Evolutionary conservation across 257 asterid genomes (phyloP).

Genomic region (Nemophila menziesii): DNA sequence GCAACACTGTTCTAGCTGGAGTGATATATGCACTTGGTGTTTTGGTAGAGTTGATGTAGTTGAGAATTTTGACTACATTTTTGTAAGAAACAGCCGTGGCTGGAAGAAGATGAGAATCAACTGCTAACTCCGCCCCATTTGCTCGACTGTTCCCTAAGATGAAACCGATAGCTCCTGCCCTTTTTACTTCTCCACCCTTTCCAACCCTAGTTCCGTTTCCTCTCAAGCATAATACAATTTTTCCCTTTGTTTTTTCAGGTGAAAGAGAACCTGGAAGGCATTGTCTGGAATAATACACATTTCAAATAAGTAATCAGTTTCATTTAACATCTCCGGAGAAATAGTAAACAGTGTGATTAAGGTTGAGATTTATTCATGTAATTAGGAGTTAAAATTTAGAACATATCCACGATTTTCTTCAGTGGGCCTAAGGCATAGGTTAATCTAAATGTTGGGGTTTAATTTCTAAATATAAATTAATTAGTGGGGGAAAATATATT

Average conservation of each 20-base stretch:
- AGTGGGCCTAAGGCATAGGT: no score
- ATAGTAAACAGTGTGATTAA: no score
- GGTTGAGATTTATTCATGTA: no score
- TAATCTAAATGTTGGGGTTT: no score
- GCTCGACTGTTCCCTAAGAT: conserved; percentile 50
- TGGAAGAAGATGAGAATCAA: conserved; percentile 38
- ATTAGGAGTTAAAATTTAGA: no score
- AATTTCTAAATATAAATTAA: no score
- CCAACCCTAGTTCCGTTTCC: conserved; percentile 70
- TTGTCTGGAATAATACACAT: conserved; percentile 33
- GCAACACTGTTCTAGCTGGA: conserved; percentile 18
- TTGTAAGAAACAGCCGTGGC: conserved; percentile 26
- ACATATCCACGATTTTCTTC: no score
- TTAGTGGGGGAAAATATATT: no score
- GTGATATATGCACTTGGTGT: conserved; percentile 19
- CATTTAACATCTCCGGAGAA: neutral
- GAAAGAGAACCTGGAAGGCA: conserved; percentile 72
- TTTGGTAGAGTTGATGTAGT: conserved; percentile 21
- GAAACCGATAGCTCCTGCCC: conserved; percentile 77
- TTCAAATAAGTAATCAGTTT: neutral
- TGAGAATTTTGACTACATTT: conserved; percentile 15
- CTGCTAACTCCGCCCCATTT: conserved; percentile 30
- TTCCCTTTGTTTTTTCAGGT: conserved; percentile 57
- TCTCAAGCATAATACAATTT: conserved; percentile 64
- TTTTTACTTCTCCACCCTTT: conserved; percentile 72